phyloP scores from a whole-genome alignment of 345 rosid species.

The Psidium guajava region DNA sequence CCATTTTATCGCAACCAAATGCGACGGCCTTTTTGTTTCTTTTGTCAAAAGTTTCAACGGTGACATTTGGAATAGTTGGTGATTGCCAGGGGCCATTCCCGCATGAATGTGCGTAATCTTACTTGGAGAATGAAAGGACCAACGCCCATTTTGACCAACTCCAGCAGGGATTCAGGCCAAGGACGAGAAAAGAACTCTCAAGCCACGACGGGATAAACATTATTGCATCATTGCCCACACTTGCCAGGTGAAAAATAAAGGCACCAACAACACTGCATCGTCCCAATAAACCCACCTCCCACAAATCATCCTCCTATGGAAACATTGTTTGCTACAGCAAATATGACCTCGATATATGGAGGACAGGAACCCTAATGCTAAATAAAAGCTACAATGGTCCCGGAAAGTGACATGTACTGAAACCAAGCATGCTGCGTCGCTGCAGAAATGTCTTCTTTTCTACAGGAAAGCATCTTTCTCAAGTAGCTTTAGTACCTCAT shows the following conservation, averaged over 20 bases:
- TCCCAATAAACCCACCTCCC: neutral
- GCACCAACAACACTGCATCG: neutral
- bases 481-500: slow-evolving; percentile 79
- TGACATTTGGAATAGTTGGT: neutral
- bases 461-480: slow-evolving; percentile 96
- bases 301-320: neutral
- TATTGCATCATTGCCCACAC: neutral
- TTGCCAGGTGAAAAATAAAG: neutral
- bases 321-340: neutral
- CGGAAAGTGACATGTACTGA: neutral
- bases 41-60: too few species aligned
- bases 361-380: neutral
- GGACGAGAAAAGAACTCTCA: neutral
- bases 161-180: neutral
- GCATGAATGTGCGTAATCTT: neutral
- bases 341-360: neutral
- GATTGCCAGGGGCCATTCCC: neutral
- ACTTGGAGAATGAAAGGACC: neutral
- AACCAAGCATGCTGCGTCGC: neutral
- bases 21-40: too few species aligned
- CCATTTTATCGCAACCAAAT: too few species aligned
- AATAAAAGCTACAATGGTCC: neutral
- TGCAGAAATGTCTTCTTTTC: neutral
- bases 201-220: neutral
- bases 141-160: neutral